Percentiles rank a stretch among this genome's conserved stretches.
Evolutionary conservation across 345 rosid genomes (phyloP).

Genomic region (Eucalyptus coolabah): DNA sequence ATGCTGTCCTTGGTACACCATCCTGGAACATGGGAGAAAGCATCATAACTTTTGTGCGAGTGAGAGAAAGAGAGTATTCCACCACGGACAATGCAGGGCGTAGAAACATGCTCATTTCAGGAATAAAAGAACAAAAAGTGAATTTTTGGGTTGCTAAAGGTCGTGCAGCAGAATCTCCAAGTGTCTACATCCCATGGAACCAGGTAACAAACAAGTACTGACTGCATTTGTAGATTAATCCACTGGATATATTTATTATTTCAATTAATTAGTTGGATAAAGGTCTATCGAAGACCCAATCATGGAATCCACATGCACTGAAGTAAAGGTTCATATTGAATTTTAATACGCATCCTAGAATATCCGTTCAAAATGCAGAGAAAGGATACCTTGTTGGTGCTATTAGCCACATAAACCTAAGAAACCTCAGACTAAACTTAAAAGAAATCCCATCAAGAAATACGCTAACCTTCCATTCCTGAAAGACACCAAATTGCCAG

Average conservation of each 20-base stretch:
- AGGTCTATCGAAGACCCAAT: not conserved
- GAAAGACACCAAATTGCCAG: constrained; percentile 77
- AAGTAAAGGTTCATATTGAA: not conserved
- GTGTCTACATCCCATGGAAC: not conserved
- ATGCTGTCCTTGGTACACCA: constrained; percentile 93
- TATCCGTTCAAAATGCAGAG: not conserved
- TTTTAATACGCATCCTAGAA: not conserved
- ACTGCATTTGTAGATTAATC: not conserved
- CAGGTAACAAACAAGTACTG: not conserved
- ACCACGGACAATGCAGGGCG: not conserved
- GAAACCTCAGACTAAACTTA: not conserved
- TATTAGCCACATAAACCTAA: not conserved
- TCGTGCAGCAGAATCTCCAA: not conserved
- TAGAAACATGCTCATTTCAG: not conserved
- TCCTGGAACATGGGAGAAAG: constrained; percentile 26
- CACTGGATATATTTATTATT: not conserved
- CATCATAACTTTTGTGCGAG: not conserved
- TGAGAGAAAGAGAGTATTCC: not conserved
- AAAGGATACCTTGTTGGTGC: not conserved
- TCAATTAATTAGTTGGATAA: not conserved
- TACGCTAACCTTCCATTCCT: constrained; percentile 88
- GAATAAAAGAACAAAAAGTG: not conserved
- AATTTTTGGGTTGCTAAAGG: not conserved
- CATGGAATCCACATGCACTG: not conserved
- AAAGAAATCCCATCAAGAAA: not conserved